Percentiles rank a stretch among this genome's conserved stretches.
These are phyloP conservation scores for Huntiella abstrusa DNA, from an alignment of 2,329 filamentous ascomycete species.

Conservation along the genomic window DNA sequence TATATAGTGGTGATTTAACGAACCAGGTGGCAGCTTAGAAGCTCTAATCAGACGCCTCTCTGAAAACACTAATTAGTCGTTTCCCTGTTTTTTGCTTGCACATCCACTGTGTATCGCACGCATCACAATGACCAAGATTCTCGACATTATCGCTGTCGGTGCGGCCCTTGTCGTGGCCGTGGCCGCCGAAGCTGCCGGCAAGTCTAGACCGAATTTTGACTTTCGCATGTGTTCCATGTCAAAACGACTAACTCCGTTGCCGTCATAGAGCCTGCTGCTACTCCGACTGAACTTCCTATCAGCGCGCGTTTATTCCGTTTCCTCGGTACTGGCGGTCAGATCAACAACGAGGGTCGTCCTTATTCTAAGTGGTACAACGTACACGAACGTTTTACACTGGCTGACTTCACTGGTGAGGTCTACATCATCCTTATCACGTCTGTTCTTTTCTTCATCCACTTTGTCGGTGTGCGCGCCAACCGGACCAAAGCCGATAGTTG, in stretches of 20 bases:
- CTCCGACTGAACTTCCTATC: conserved; percentile 6
- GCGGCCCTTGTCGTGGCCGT: conserved; percentile 9
- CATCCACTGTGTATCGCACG: background rate
- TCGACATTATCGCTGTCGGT: conserved; percentile 7
- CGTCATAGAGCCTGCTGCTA: conserved; percentile 1
- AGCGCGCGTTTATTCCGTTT: conserved; percentile 3
- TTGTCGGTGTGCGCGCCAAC: conserved; percentile 67
- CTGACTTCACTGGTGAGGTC: conserved; percentile 77
- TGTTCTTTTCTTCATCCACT: conserved; percentile 57
- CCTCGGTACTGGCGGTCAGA: conserved; percentile 13
- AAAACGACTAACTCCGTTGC: background rate
- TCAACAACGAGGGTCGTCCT: conserved; percentile 34
- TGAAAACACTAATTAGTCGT: too few relatives aligned
- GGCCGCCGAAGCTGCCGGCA: conserved; percentile 8
- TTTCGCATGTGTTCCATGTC: background rate
- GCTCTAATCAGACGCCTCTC: too few relatives aligned
- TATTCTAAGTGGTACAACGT: conserved; percentile 95
- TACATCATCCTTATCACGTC: conserved; percentile 59
- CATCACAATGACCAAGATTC: conserved; percentile 9
- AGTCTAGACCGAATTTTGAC: background rate
- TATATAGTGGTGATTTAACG: too few relatives aligned
- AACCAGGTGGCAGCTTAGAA: too few relatives aligned
- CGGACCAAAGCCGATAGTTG: conserved; percentile 62
- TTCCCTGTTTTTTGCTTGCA: background rate
- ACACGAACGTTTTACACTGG: conserved; percentile 69